phyloP scores from a whole-genome alignment of 257 asterid species.

The Lycium ferocissimum region DNA sequence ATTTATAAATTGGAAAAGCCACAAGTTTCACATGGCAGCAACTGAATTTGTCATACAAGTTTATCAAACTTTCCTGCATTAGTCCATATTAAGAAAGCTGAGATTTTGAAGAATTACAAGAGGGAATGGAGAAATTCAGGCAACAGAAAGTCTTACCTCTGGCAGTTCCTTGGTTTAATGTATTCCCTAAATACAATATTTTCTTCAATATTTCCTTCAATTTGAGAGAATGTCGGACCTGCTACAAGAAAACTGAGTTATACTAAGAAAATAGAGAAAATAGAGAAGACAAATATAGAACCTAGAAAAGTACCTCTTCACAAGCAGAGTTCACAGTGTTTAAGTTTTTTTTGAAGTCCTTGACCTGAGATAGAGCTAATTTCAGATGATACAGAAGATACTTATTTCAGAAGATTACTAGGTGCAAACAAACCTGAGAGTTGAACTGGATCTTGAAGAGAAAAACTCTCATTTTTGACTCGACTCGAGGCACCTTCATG shows the following conservation, averaged over 20 bases:
- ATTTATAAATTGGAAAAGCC: conserved; percentile 7
- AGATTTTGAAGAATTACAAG: not conserved
- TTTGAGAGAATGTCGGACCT: conserved; percentile 91
- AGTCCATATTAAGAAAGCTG: not conserved
- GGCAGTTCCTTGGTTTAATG: conserved; percentile 98
- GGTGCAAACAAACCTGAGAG: conserved; percentile 74
- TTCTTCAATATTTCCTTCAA: conserved; percentile 93
- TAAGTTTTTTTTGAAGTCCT: conserved; percentile 85
- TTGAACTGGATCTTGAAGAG: conserved; percentile 95
- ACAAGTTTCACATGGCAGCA: conserved; percentile 5
- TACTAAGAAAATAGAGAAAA: conserved; percentile 28
- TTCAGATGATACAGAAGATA: conserved; percentile 38
- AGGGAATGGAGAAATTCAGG: not conserved
- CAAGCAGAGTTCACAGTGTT: conserved; percentile 87
- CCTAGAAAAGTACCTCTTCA: conserved; percentile 77
- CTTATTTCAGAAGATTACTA: conserved; percentile 30
- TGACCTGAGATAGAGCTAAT: conserved; percentile 55
- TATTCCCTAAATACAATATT: conserved; percentile 87
- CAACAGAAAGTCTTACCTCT: conserved; percentile 67
- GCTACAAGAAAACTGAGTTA: conserved; percentile 39
- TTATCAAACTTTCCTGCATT: not conserved
- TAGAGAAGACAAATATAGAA: conserved; percentile 22
- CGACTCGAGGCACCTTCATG: conserved; percentile 99
- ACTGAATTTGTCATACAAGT: not conserved
- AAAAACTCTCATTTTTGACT: conserved; percentile 92